These are phyloP conservation scores for Blumeria hordei DNA, from an alignment of 2,329 filamentous ascomycete species.

Conservation along the genomic window DNA sequence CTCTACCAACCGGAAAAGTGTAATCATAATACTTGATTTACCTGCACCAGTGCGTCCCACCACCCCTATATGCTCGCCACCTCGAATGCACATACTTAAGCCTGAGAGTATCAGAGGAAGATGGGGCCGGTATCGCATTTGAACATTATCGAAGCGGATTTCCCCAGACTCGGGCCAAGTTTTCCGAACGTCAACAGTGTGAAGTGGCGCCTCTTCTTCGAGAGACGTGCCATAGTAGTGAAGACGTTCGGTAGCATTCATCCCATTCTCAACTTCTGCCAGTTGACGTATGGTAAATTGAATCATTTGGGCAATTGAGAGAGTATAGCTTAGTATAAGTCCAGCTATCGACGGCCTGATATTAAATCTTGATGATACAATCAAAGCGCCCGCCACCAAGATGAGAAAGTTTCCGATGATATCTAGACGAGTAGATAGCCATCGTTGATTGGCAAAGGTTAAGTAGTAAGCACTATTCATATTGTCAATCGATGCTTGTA, in stretches of 20 bases:
- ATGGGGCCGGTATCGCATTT: conserved; percentile 54
- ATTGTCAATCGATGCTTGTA: conserved; percentile 54
- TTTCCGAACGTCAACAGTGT: conserved; percentile 45
- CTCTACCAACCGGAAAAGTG: conserved; percentile 54
- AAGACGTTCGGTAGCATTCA: conserved; percentile 87
- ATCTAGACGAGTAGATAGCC: conserved; percentile 71
- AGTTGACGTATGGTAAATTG: conserved; percentile 87
- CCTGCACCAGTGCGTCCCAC: conserved; percentile 64
- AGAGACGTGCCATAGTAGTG: conserved; percentile 73
- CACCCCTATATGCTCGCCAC: conserved; percentile 59
- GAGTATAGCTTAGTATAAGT: conserved; percentile 76
- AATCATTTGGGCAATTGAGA: conserved; percentile 83
- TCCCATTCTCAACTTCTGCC: conserved; percentile 90
- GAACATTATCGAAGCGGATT: conserved; percentile 48
- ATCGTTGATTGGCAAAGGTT: conserved; percentile 86
- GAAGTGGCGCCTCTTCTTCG: conserved; percentile 70
- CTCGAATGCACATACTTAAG: conserved; percentile 44
- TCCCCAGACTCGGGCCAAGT: conserved; percentile 75
- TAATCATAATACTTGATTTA: conserved; percentile 65
- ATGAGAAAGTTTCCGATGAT: conserved; percentile 64
- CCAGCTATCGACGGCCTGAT: conserved; percentile 69
- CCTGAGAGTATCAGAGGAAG: conserved; percentile 51
- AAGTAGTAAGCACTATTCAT: conserved; percentile 92
- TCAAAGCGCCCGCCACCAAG: conserved; percentile 69
- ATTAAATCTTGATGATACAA: conserved; percentile 73